phyloP scores from a whole-genome alignment of 2,329 filamentous ascomycete species.

The Penicillium sp. region DNA sequence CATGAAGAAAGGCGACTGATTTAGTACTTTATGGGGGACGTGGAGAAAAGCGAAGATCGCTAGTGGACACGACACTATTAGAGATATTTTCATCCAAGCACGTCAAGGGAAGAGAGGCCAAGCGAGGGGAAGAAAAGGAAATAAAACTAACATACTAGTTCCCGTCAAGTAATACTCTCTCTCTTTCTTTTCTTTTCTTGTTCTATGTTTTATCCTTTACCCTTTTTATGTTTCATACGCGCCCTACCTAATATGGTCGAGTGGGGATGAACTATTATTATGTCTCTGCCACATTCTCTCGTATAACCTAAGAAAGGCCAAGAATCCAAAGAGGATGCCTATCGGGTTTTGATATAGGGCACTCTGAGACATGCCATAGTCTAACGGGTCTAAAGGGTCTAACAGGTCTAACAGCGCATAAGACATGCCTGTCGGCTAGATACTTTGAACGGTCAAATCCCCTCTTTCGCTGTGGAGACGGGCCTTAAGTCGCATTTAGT shows the following conservation, averaged over 20 bases:
- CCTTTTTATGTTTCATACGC: background rate
- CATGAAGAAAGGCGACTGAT: background rate
- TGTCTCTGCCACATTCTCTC: background rate
- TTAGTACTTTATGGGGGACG: background rate
- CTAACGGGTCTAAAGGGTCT: background rate
- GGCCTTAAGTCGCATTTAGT: background rate
- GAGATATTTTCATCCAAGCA: background rate
- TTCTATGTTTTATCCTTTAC: too few relatives aligned
- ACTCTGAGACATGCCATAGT: background rate
- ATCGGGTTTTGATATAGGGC: background rate
- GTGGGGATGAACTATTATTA: slow-evolving; percentile 2
- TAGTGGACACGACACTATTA: background rate
- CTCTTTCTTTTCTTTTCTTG: background rate
- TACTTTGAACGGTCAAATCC: background rate
- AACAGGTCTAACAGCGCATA: slow-evolving; percentile 1
- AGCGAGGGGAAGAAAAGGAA: background rate
- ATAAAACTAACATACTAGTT: background rate
- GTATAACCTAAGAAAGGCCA: background rate
- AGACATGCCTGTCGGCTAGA: background rate
- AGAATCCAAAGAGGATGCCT: background rate
- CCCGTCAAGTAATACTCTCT: background rate
- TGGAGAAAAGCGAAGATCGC: slow-evolving; percentile 3
- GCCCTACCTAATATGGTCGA: background rate
- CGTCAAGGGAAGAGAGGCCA: background rate
- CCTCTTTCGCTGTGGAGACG: background rate